phyloP scores from a whole-genome alignment of 176 grass and related monocot species.

The Secale cereale region DNA sequence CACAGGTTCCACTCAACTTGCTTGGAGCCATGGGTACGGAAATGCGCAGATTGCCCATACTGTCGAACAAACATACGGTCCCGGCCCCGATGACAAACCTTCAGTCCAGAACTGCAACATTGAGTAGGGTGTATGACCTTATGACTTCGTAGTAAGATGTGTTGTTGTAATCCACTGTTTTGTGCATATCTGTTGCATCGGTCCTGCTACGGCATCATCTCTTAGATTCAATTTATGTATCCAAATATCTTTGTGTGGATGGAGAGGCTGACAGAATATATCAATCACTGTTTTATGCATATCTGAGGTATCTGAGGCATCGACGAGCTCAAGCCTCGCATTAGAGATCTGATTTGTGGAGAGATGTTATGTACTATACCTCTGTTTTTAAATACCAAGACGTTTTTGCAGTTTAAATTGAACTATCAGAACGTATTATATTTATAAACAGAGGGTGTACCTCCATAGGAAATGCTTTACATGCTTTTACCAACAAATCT shows the following conservation, averaged over 20 bases:
- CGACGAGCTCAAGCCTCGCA: too few relatives aligned
- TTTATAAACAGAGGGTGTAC: too few relatives aligned
- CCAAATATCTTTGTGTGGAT: neutral
- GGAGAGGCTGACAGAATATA: neutral
- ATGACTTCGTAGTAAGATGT: neutral
- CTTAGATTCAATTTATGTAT: neutral
- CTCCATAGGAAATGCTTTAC: too few relatives aligned
- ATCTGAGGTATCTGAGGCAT: neutral
- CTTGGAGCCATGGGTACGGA: constrained; percentile 73
- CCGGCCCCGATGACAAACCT: neutral
- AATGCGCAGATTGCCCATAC: constrained; percentile 89
- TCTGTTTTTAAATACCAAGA: too few relatives aligned
- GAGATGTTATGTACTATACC: too few relatives aligned
- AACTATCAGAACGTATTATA: too few relatives aligned
- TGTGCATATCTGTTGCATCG: neutral
- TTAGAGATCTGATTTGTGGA: too few relatives aligned
- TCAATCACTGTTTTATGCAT: neutral
- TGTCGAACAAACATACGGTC: constrained; percentile 64
- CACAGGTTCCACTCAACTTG: constrained; percentile 83
- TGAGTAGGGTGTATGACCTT: neutral
- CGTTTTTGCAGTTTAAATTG: too few relatives aligned
- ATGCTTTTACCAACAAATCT: too few relatives aligned
- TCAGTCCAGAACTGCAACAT: neutral
- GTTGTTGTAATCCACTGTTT: constrained; percentile 9
- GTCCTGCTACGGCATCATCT: neutral